Evolutionary conservation across 257 asterid species (phyloP), one percentile per base, ranked within the genome.

Genomic region (Solanum paucissectum): DNA sequence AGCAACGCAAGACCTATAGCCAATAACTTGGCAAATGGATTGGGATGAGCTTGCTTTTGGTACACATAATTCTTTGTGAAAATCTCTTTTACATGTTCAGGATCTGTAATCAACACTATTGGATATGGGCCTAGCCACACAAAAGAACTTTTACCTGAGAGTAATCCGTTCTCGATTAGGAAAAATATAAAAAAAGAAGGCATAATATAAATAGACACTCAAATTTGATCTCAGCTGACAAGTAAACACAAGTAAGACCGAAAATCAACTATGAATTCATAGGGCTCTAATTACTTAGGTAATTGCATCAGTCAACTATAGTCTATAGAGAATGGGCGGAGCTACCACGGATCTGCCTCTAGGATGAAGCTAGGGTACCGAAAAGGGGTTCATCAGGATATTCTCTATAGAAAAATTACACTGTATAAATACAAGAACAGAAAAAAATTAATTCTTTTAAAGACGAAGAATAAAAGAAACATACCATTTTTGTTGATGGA

Each of bases 121-220:
- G 98, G 94, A 33, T 33, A 89, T n/a, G 95, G 92, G 5, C 98
- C 98, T 13, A 91, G 37, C 98, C 97, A 94, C 12, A 83, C 5
- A 44, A 91, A 93, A 2, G 89, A 86, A 34, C 90, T 88, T n/a
- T 68, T 88, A 85, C 98, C 97, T 94, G 92, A 68, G 6, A 62
- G 62, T 83, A 25, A 18, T 36, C 87, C 20, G 2, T 34, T 33
- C n/a, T 29, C 3, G 6, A 21, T 74, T 74, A 37, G 83, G 58
- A 13, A 46, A 44, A 44, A 44, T 12, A 44, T 42, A 44, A 9
- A 38, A 36, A 74, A 6, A 68, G 1, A 49, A 5, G 58, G 6
- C 58, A 46, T 46, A 12, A 13, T 46, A 46, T 3, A 55, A 55
- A 55, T 4, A 68, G 1, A 68, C 3, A 27, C 64, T 27, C 36